Evolutionary conservation across 2,329 filamentous ascomycete genomes (phyloP), one percentile per base, ranked within the genome.

Genomic region (Eurotiales sp.): DNA sequence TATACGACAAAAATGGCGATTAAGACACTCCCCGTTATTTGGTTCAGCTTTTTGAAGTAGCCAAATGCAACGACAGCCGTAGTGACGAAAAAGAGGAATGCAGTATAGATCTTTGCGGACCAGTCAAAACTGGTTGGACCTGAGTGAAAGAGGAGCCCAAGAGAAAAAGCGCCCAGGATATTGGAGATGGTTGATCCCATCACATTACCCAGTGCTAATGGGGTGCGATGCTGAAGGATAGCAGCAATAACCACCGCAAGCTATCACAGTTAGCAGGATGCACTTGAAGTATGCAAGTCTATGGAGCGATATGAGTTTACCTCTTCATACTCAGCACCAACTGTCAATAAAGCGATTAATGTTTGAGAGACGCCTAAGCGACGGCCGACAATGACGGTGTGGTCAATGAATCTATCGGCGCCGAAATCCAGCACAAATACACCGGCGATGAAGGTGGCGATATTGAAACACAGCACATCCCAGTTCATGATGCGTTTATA

Each of bases 261-360:
- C 72, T 77, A 50, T 8, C 51, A 23, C 45, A 29, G 53, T 44
- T 30, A 30, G 46, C 22, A 21, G 17, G 7, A 23, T 15, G 23
- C 10, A 14, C 23, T n/a, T n/a, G n/a, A n/a, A n/a, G n/a, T n/a
- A 10, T 11, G 12, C 15, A 42, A 10, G 11, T 43, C 32, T 21
- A 25, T 1, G 21, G 7, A 3, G 23, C 17, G 10, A 17, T 36
- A 12, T 34, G 14, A 36, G 17, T 29, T 25, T 60, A 77, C 76
- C 71, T 81, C 77, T 71, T 81, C 79, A 70, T 74, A 82, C 65
- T 81, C 78, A 37, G 72, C 77, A 15, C 77, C 78, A 11, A 74
- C 77, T 3, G 77, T 80, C 30, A 82, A 64, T 7, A 82, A 68
- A 3, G 71, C 75, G 54, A 81, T 72, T 22, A 80, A 47, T 2